A percentile compares a stretch with the other conserved stretches of the same genome.
phyloP scores from a whole-genome alignment of 176 grass and related monocot genomes.

The Ensete ventricosum region DNA sequence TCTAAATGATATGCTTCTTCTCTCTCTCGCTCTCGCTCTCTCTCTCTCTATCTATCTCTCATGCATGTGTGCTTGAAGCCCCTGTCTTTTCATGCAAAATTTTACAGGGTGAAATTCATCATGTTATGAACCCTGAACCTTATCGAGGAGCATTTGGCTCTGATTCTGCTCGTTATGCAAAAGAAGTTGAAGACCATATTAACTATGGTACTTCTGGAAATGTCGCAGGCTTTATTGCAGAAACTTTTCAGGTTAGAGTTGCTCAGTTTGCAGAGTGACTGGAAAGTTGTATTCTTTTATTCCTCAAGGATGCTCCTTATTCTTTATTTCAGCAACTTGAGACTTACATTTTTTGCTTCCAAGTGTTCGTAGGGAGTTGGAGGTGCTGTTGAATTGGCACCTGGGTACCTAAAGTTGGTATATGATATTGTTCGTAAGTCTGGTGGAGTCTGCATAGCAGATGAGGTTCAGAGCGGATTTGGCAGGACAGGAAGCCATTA shows the following conservation, averaged over 20 bases:
- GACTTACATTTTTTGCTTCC: conserved; percentile 13
- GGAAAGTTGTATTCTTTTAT: background rate
- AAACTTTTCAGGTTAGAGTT: conserved; percentile 83
- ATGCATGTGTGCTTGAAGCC: background rate
- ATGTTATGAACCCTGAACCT: conserved; percentile 95
- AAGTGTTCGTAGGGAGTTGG: conserved; percentile 56
- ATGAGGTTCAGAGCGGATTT: conserved; percentile 97
- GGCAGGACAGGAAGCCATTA: conserved; percentile 90
- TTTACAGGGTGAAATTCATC: conserved; percentile 87
- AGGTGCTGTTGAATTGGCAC: conserved; percentile 80
- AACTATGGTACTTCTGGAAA: conserved; percentile 71
- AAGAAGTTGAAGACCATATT: conserved; percentile 84
- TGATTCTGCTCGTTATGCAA: conserved; percentile 63
- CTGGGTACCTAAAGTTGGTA: conserved; percentile 78
- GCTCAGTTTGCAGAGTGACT: background rate
- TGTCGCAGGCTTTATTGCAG: conserved; percentile 92
- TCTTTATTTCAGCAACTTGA: background rate
- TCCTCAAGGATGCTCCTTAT: background rate
- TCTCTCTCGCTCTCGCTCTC: background rate
- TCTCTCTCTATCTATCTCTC: background rate
- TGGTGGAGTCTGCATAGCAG: conserved; percentile 94
- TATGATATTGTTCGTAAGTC: conserved; percentile 75
- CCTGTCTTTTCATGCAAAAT: background rate
- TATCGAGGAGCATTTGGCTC: conserved; percentile 72
- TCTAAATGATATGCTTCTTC: background rate